Conservation (phyloP, 2,329 filamentous ascomycete species). For the Colletotrichum lupini region DNA sequence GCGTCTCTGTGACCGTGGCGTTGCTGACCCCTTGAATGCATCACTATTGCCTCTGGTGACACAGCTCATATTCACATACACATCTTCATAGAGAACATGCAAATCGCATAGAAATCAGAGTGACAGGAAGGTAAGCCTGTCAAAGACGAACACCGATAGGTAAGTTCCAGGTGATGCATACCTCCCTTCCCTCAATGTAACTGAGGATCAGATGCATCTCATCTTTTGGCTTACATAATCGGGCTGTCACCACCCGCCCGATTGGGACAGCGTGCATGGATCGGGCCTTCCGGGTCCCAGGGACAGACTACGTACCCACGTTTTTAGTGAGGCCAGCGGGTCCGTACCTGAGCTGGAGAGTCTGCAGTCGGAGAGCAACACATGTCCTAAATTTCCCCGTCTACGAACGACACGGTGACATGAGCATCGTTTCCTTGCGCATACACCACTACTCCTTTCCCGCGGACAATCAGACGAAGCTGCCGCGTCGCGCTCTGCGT, state of each 20-base stretch:
- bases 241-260: conserved; percentile 6
- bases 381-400: conserved; percentile 30
- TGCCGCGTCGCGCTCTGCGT: conserved; percentile 32
- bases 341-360: conserved; percentile 29
- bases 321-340: conserved; percentile 30
- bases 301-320: conserved; percentile 21
- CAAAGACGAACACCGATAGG: too few species aligned
- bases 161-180: too few species aligned
- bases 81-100: too few species aligned
- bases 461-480: conserved; percentile 13
- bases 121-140: too few species aligned
- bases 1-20: too few species aligned
- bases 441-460: conserved; percentile 1
- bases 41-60: too few species aligned
- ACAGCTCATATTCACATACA: too few species aligned
- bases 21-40: too few species aligned
- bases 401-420: conserved; percentile 25
- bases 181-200: too few species aligned
- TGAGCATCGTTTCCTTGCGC: conserved; percentile 24
- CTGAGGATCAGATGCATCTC: neutral
- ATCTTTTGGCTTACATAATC: conserved; percentile 23
- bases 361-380: conserved; percentile 31
- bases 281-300: conserved; percentile 23
- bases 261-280: conserved; percentile 30
- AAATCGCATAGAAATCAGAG: too few species aligned